phyloP scores from a whole-genome alignment of 176 grass and related monocot genomes.

The Juncus inflexus region DNA sequence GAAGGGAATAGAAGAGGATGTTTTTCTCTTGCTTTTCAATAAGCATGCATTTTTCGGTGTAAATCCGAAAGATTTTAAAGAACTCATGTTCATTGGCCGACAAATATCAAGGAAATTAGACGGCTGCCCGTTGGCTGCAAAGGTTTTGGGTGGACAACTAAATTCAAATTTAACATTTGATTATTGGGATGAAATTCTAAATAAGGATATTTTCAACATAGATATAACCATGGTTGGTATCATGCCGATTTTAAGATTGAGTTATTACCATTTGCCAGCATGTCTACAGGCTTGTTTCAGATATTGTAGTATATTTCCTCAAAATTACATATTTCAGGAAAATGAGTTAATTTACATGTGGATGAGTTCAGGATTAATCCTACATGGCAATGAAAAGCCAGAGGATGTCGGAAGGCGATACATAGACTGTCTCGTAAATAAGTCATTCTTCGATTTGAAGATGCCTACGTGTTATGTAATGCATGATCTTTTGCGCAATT shows the following conservation, averaged over 20 bases:
- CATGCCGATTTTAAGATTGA: conserved; percentile 30
- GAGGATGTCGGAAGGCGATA: neutral
- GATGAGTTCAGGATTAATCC: conserved; percentile 35
- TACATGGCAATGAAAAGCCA: neutral
- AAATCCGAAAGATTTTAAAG: neutral
- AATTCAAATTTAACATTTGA: conserved; percentile 12
- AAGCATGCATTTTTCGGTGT: conserved; percentile 38
- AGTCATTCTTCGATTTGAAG: conserved; percentile 15
- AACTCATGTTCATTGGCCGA: conserved; percentile 24
- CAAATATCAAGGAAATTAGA: conserved; percentile 30
- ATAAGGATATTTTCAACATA: conserved; percentile 31
- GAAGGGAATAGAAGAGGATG: conserved; percentile 25
- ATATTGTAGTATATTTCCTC: conserved; percentile 40
- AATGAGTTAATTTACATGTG: conserved; percentile 39
- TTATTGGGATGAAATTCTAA: conserved; percentile 34
- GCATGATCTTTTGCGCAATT: conserved; percentile 37
- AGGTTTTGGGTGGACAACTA: conserved; percentile 39
- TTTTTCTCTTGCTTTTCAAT: conserved; percentile 33
- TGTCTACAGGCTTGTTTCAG: conserved; percentile 45
- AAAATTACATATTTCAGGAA: conserved; percentile 31
- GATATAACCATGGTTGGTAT: conserved; percentile 26
- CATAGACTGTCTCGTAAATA: neutral
- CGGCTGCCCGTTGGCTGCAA: conserved; percentile 45
- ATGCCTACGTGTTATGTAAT: conserved; percentile 11
- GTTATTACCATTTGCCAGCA: conserved; percentile 34